phyloP scores from a whole-genome alignment of 352 stramenopile species.

The Globisporangium perplexum region DNA sequence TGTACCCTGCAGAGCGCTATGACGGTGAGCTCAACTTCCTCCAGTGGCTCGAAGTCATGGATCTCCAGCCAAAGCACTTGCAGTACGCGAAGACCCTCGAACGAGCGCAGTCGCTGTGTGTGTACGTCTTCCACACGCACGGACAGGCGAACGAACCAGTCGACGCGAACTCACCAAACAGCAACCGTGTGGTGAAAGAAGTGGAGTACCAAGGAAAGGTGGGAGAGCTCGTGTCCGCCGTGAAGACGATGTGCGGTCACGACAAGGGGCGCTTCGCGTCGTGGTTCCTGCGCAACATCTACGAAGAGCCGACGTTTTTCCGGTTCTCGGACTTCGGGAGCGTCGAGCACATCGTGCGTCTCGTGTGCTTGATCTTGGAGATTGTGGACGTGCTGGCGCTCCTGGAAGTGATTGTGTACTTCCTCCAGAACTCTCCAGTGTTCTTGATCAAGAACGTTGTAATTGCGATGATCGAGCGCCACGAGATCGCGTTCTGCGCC shows the following conservation, averaged over 20 bases:
- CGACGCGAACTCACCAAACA: slow-evolving; percentile 21
- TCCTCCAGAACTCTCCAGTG: slow-evolving; percentile 60
- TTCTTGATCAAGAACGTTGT: slow-evolving; percentile 84
- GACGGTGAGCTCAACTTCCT: slow-evolving; percentile 60
- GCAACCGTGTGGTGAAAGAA: slow-evolving; percentile 56
- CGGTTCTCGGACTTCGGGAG: slow-evolving; percentile 76
- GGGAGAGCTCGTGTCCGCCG: slow-evolving; percentile 70
- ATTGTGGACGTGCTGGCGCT: slow-evolving; percentile 77
- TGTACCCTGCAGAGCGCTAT: slow-evolving; percentile 54
- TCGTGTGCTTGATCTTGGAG: slow-evolving; percentile 77
- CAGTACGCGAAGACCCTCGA: slow-evolving; percentile 76
- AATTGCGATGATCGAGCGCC: slow-evolving; percentile 72
- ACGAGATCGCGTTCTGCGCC: slow-evolving; percentile 80
- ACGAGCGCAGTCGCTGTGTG: slow-evolving; percentile 68
- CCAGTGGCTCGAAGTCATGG: slow-evolving; percentile 80
- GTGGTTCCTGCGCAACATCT: slow-evolving; percentile 83
- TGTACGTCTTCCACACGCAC: slow-evolving; percentile 84
- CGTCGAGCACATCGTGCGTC: slow-evolving; percentile 76
- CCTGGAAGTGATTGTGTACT: slow-evolving; percentile 81
- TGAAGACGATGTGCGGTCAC: slow-evolving; percentile 85
- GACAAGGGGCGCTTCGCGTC: slow-evolving; percentile 79
- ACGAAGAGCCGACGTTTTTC: slow-evolving; percentile 78
- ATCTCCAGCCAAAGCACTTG: slow-evolving; percentile 69
- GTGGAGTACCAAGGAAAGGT: slow-evolving; percentile 83
- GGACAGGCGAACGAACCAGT: slow-evolving; percentile 50